Base-by-base conservation (phyloP, 2,329 filamentous ascomycete species). In the Trichoderma arundinaceum region DNA sequence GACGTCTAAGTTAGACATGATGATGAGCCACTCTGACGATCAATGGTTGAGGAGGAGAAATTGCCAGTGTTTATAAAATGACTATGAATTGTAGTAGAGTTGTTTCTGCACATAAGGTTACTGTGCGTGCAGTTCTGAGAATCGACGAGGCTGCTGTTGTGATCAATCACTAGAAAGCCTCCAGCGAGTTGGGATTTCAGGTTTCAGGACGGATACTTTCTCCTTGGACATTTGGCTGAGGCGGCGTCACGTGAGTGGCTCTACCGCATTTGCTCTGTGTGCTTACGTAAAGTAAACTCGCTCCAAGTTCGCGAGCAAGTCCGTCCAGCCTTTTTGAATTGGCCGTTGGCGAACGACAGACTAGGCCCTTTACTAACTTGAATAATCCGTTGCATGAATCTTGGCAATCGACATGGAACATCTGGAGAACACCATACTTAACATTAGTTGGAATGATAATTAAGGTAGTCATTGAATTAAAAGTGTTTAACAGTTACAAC, bases 1-100 rank as follows among this genome's bases (percentile, higher is more conserved):
- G 73, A 97, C 92, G 76, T 96, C 92, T 72, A 84, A 76, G 65
- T 78, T 81, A 60, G 81, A 78, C 82, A 85, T 84, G 68, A 70
- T 78, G 70, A 67, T 63, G 32, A 44, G 43, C 70, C 72, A 66
- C 65, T 61, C 52, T 58, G 58, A 19, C 13, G 62, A 53, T 35
- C 52, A 60, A 46, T 44, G 46, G 13, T 15, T 56, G n/a, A 33
- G 10, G 10, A 35, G 33, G 7, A 33, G 51, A 15, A 22, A 15
- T 49, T 49, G 35, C 38, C 13, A 44, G 39, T 6, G 7, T 38
- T 54, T 41, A 12, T 7, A 22, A 33, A 46, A 12, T 12, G 33
- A 17, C 10, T 22, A 35, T 53, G 13, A 52, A 51, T 15, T n/a
- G 39, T 17, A 10, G n/a, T 15, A 33, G 8, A 6, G 3, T 52